Percentiles rank a stretch among this genome's conserved stretches.
phyloP scores from a whole-genome alignment of 768 basidiomycete genomes.

The Russula griseocarnosa region DNA sequence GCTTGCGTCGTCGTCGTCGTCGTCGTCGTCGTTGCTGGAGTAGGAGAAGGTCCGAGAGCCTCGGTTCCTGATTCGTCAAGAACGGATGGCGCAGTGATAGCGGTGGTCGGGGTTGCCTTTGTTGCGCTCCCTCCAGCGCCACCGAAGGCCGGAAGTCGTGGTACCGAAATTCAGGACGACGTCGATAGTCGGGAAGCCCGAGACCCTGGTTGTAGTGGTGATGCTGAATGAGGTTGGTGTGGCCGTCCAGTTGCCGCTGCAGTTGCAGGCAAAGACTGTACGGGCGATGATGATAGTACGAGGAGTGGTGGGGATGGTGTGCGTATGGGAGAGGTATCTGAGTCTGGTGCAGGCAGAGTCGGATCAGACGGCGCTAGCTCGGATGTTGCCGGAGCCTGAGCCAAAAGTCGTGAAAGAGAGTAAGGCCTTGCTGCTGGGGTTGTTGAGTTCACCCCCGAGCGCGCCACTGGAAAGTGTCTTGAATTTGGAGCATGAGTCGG shows the following conservation, averaged over 20 bases:
- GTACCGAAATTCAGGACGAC: conserved; percentile 63
- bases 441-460: conserved; percentile 62
- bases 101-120: conserved; percentile 50
- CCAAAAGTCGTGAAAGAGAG: conserved; percentile 72
- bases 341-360: conserved; percentile 16
- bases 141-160: conserved; percentile 58
- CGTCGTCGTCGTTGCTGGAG: too few species aligned
- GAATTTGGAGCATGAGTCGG: conserved; percentile 63
- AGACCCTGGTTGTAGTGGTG: conserved; percentile 65
- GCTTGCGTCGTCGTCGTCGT: conserved; percentile 24
- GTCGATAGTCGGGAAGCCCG: conserved; percentile 66
- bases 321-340: conserved; percentile 27
- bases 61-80: conserved; percentile 16
- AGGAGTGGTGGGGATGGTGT: conserved; percentile 34
- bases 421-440: conserved; percentile 70
- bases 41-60: conserved; percentile 1
- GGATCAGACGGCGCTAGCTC: conserved; percentile 34
- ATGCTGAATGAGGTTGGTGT: conserved; percentile 10
- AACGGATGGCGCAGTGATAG: conserved; percentile 41
- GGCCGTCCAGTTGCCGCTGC: conserved; percentile 14
- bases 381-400: conserved; percentile 54
- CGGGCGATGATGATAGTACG: not conserved
- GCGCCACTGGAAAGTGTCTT: conserved; percentile 54
- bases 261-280: conserved; percentile 1
- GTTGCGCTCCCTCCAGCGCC: conserved; percentile 61